Evolutionary conservation across 2,329 filamentous ascomycete genomes (phyloP).

Genomic region (Aulographum hederae): DNA sequence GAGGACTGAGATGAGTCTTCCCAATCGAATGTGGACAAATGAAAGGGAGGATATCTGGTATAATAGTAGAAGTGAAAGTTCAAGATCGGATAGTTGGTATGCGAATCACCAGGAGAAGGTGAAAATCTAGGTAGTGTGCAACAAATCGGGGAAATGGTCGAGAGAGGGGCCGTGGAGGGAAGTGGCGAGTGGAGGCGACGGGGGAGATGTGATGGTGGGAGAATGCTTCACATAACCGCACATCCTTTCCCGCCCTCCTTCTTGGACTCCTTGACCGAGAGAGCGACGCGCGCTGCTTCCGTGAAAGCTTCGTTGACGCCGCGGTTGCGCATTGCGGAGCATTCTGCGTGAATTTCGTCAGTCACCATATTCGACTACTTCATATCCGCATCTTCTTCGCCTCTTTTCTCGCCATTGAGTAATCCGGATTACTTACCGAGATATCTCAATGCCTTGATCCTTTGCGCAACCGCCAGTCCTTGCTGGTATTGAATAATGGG

Average conservation of each 20-base stretch:
- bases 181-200: background rate
- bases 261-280: conserved; percentile 36
- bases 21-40: too few relatives aligned
- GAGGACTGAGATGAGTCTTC: too few relatives aligned
- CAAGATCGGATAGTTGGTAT: too few relatives aligned
- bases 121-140: too few relatives aligned
- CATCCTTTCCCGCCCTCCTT: conserved; percentile 26
- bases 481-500: conserved; percentile 78
- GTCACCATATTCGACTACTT: background rate
- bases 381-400: too few relatives aligned
- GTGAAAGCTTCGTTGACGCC: conserved; percentile 98
- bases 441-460: conserved; percentile 84
- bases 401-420: too few relatives aligned
- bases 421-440: conserved; percentile 36
- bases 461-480: conserved; percentile 75
- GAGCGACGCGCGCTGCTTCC: conserved; percentile 83
- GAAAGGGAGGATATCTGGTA: too few relatives aligned
- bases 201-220: background rate
- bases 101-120: too few relatives aligned
- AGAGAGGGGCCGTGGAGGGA: too few relatives aligned
- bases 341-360: conserved; percentile 40
- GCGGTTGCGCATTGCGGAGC: conserved; percentile 93
- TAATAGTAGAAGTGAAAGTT: too few relatives aligned
- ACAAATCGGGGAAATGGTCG: too few relatives aligned
- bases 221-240: conserved; percentile 18